These are phyloP conservation scores for Scenedesmus sp. DNA, from an alignment of 163 green algal genomes.

Conservation along the genomic window DNA sequence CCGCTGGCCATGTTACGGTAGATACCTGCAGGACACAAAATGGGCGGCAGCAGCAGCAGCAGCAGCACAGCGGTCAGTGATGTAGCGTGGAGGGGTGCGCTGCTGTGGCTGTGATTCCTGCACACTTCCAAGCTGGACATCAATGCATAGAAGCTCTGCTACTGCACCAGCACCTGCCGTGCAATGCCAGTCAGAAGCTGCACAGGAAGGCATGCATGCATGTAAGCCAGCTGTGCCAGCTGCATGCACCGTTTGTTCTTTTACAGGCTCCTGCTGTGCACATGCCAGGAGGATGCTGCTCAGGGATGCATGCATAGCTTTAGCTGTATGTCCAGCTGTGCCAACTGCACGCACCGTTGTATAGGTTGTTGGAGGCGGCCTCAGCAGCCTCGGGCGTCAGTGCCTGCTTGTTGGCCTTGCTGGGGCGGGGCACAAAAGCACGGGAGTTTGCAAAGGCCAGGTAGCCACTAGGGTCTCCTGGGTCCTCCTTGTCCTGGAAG, in stretches of 20 bases:
- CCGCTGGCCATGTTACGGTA: neutral
- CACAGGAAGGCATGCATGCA: too few species aligned
- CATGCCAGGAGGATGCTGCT: too few species aligned
- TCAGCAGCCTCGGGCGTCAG: neutral
- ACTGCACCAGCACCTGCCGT: too few species aligned
- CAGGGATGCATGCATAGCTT: too few species aligned
- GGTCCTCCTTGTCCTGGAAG: neutral
- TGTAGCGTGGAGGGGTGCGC: neutral
- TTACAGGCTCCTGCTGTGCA: too few species aligned
- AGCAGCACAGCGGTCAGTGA: neutral
- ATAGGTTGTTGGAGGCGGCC: neutral
- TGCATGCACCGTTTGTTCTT: too few species aligned
- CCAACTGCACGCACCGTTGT: neutral
- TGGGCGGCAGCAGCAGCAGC: neutral
- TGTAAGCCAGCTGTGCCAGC: too few species aligned
- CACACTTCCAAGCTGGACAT: too few species aligned
- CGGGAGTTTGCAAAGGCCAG: neutral
- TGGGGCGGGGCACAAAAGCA: neutral
- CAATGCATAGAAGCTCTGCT: too few species aligned
- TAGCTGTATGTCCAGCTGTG: neutral
- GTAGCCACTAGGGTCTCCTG: neutral
- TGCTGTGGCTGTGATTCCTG: too few species aligned
- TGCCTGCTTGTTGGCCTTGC: slow-evolving; percentile 21
- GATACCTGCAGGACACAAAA: neutral
- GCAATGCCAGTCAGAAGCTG: too few species aligned